Percentiles rank a stretch among this genome's conserved stretches.
These are phyloP conservation scores for Claviceps pazoutovae DNA, from an alignment of 2,329 filamentous ascomycete species.

Conservation along the genomic window DNA sequence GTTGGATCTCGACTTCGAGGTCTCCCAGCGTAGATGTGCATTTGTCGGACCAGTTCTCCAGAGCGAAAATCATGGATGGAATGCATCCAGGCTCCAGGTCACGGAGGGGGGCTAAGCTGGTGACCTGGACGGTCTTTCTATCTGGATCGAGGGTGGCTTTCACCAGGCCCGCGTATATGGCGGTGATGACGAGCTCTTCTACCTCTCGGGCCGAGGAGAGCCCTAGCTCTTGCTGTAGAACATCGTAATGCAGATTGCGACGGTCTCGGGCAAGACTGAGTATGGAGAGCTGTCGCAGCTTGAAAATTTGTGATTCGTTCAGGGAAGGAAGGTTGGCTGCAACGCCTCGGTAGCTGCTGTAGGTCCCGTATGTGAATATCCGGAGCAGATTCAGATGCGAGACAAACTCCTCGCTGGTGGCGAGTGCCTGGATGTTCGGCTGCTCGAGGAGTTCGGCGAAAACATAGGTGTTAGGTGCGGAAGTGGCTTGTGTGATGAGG, in stretches of 20 bases:
- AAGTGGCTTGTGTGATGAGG: slow-evolving; percentile 75
- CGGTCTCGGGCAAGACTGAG: slow-evolving; percentile 62
- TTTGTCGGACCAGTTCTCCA: slow-evolving; percentile 64
- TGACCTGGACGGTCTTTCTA: slow-evolving; percentile 59
- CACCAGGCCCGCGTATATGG: slow-evolving; percentile 76
- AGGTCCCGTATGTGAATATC: slow-evolving; percentile 89
- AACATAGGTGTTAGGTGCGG: slow-evolving; percentile 77
- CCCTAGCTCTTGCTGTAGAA: slow-evolving; percentile 52
- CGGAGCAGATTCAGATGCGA: slow-evolving; percentile 58
- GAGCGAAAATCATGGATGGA: slow-evolving; percentile 49
- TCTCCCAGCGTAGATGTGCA: slow-evolving; percentile 61
- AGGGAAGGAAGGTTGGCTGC: slow-evolving; percentile 52
- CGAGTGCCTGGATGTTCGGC: slow-evolving; percentile 63
- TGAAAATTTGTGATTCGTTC: slow-evolving; percentile 57
- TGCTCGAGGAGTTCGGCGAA: slow-evolving; percentile 86
- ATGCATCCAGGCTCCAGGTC: slow-evolving; percentile 68
- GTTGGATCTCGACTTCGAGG: slow-evolving; percentile 61
- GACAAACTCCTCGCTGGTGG: slow-evolving; percentile 43
- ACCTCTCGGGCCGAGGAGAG: slow-evolving; percentile 56
- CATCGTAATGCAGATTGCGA: slow-evolving; percentile 56
- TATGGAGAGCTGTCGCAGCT: slow-evolving; percentile 83
- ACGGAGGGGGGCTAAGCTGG: slow-evolving; percentile 69
- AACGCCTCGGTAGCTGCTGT: slow-evolving; percentile 47
- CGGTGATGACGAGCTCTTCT: slow-evolving; percentile 73
- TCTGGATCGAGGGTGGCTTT: slow-evolving; percentile 72